These are phyloP conservation scores for Candida patagonica DNA, from an alignment of 805 yeast genomes.

Conservation along the genomic window DNA sequence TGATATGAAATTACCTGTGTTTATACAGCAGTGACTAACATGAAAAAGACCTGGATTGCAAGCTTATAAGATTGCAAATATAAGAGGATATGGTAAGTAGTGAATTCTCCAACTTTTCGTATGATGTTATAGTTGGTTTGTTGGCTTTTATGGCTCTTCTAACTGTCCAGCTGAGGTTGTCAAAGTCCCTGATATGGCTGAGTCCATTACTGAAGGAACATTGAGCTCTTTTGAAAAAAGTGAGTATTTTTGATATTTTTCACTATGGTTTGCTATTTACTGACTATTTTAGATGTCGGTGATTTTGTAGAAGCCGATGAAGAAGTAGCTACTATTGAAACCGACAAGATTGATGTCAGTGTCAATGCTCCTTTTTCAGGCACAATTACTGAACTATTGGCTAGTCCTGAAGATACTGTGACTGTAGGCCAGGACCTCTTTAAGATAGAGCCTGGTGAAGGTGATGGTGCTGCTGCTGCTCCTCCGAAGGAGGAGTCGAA, in stretches of 20 bases:
- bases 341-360: constrained; percentile 96
- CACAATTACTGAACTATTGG: constrained; percentile 75
- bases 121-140: neutral
- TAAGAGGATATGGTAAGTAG: constrained; percentile 15
- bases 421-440: constrained; percentile 90
- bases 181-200: constrained; percentile 98
- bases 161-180: constrained; percentile 35
- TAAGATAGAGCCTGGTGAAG: constrained; percentile 71
- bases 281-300: constrained; percentile 52
- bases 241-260: constrained; percentile 10
- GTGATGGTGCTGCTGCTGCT: constrained; percentile 37
- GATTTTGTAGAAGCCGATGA: constrained; percentile 83
- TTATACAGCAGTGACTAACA: too few relatives aligned
- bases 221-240: constrained; percentile 44
- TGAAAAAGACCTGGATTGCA: constrained; percentile 3
- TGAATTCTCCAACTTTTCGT: neutral
- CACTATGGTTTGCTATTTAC: constrained; percentile 25
- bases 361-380: constrained; percentile 93
- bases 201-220: constrained; percentile 95
- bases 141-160: too few relatives aligned
- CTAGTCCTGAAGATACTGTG: constrained; percentile 82
- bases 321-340: constrained; percentile 91
- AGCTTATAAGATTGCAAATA: constrained; percentile 3
- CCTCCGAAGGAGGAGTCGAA: constrained; percentile 19
- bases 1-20: too few relatives aligned